Evolutionary conservation across 1,284 basidiomycete species (phyloP), one percentile per base, ranked within the genome.

Genomic region (Mycena citricolor): DNA sequence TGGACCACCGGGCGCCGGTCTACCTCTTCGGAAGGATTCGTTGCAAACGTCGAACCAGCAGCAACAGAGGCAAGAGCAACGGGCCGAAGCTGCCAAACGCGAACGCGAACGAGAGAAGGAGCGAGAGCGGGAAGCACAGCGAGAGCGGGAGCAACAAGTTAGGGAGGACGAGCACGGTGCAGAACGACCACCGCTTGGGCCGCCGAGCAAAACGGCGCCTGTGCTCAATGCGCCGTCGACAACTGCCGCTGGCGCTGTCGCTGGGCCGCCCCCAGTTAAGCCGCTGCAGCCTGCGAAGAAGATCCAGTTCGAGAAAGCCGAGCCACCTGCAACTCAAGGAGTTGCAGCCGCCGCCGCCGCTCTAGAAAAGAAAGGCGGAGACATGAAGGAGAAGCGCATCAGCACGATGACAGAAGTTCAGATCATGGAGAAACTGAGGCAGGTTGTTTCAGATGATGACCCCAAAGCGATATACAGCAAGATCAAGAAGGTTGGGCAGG

Each of bases 401-500:
- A 95, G 91, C 58, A 90, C 94, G 28, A 92, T 99, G 90, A 91
- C 85, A 42, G 95, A 98, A 67, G 90, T 86, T 28, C 94, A 98
- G 70, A 97, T 99, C 60, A 97, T 98, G 94, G 92, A 95, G 61
- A 97, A 97, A 71, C 72, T 99, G 54, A 76, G 93, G 53, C 83
- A 81, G 49, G 94, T 98, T 1, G 94, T 98, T 39, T 86, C 79
- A 44, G 71, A 78, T 30, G 84, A 91, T 20, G 94, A 98, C 62
- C 95, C 95, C 17, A 94, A 91, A 66, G 63, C 78, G 56, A 65
- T 97, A 31, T 99, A 98, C 67, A 90, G 87, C 59, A 98, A 97
- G 74, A 97, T 98, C 66, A 94, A 93, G 72, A 98, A 98, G 72
- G 92, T 99, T 54, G 97, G 95, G 19, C 95, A 99, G 67, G 95